Evolutionary conservation across 805 yeast species (phyloP).

Genomic region (Metschnikowia bowlesiae): DNA sequence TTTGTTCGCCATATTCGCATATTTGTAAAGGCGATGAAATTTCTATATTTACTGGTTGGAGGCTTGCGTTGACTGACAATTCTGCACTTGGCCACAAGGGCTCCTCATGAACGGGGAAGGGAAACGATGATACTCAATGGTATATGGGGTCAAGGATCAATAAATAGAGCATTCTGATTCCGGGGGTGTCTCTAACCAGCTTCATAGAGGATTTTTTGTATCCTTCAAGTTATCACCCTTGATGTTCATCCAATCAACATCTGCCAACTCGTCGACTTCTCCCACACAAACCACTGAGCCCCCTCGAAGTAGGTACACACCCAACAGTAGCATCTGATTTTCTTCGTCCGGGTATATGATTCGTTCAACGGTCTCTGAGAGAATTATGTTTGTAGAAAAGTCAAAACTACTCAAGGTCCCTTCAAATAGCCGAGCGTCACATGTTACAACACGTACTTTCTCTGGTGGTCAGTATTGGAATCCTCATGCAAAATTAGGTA

Average conservation of each 20-base stretch:
- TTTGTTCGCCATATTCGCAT: no score
- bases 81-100: no score
- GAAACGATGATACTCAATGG: no score
- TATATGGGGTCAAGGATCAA: no score
- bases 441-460: slow-evolving; percentile 51
- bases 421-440: slow-evolving; percentile 52
- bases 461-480: slow-evolving; percentile 26
- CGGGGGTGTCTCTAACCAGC: no score
- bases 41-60: neutral
- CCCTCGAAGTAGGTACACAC: slow-evolving; percentile 53
- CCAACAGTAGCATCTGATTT: slow-evolving; percentile 41
- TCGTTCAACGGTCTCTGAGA: slow-evolving; percentile 50
- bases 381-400: slow-evolving; percentile 55
- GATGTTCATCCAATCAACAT: slow-evolving; percentile 39
- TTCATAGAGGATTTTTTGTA: slow-evolving; percentile 37
- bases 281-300: slow-evolving; percentile 57
- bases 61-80: no score
- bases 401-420: slow-evolving; percentile 55
- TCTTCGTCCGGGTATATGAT: slow-evolving; percentile 41
- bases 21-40: no score
- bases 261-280: slow-evolving; percentile 42
- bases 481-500: slow-evolving; percentile 3
- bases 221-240: slow-evolving; percentile 31
- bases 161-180: no score
- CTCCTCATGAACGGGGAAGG: no score